These are phyloP conservation scores for Suillus weaverae DNA, from an alignment of 768 basidiomycete species.

Conservation along the genomic window DNA sequence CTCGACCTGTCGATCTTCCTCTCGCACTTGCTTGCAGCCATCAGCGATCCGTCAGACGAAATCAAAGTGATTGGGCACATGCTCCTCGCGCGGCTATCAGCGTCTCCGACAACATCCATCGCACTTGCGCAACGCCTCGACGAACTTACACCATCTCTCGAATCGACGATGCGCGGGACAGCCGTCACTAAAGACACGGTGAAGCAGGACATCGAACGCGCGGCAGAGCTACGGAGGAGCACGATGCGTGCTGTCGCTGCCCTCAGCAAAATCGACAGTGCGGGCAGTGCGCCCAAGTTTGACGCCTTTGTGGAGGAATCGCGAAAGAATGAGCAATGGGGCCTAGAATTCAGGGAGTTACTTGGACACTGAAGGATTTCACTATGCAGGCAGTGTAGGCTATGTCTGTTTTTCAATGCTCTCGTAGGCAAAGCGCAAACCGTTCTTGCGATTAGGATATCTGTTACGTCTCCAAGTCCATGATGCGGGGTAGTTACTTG, in stretches of 20 bases:
- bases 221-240: conserved; percentile 89
- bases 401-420: neutral
- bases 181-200: conserved; percentile 93
- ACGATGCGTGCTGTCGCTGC: conserved; percentile 87
- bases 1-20: conserved; percentile 89
- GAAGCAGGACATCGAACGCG: conserved; percentile 86
- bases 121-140: conserved; percentile 71
- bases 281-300: conserved; percentile 69
- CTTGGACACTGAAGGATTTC: conserved; percentile 23
- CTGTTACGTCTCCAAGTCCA: neutral
- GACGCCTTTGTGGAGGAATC: conserved; percentile 78
- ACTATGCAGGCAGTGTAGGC: neutral
- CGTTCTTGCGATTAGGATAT: neutral
- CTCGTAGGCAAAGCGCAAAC: neutral
- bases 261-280: conserved; percentile 66
- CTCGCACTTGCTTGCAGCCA: conserved; percentile 73
- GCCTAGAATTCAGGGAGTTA: conserved; percentile 53
- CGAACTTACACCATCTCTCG: conserved; percentile 79
- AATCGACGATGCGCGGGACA: conserved; percentile 87
- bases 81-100: conserved; percentile 89
- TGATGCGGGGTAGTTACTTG: neutral
- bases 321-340: conserved; percentile 66
- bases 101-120: conserved; percentile 81
- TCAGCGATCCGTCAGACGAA: conserved; percentile 90
- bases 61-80: conserved; percentile 97